phyloP scores from a whole-genome alignment of 306 rosid species.

The Cucumis hystrix region DNA sequence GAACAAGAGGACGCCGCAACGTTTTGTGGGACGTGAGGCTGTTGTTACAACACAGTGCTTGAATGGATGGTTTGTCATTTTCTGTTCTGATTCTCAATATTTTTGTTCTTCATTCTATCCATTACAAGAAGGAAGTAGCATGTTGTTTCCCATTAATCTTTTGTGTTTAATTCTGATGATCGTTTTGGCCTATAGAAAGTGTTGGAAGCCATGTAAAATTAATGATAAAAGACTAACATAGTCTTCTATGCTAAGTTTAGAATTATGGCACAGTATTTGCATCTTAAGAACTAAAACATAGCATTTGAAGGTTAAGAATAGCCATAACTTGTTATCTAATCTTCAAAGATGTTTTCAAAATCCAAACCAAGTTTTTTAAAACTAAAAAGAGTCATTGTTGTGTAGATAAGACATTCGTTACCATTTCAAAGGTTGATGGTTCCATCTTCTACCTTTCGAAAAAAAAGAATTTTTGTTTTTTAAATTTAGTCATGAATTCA shows the following conservation, averaged over 20 bases:
- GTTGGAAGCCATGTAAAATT: not conserved
- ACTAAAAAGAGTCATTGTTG: no score
- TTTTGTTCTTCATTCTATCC: not conserved
- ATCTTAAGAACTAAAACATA: no score
- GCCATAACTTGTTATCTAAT: no score
- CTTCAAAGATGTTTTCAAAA: no score
- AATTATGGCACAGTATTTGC: no score
- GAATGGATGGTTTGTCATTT: constrained; percentile 81
- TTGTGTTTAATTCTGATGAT: not conserved
- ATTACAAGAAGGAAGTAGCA: not conserved
- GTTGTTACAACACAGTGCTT: constrained; percentile 97
- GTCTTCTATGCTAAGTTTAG: not conserved
- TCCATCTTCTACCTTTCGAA: no score
- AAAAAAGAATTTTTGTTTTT: no score
- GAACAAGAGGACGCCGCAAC: constrained; percentile 93
- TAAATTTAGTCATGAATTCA: no score
- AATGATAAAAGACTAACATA: not conserved
- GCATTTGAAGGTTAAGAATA: no score
- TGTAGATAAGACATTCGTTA: no score
- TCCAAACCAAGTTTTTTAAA: no score
- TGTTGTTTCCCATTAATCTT: not conserved
- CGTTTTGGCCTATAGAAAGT: not conserved
- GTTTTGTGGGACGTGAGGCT: constrained; percentile 97
- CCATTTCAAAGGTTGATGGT: no score
- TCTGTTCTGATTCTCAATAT: not conserved